phyloP scores from a whole-genome alignment of 2,329 filamentous ascomycete genomes.

The Botrytis fabae region DNA sequence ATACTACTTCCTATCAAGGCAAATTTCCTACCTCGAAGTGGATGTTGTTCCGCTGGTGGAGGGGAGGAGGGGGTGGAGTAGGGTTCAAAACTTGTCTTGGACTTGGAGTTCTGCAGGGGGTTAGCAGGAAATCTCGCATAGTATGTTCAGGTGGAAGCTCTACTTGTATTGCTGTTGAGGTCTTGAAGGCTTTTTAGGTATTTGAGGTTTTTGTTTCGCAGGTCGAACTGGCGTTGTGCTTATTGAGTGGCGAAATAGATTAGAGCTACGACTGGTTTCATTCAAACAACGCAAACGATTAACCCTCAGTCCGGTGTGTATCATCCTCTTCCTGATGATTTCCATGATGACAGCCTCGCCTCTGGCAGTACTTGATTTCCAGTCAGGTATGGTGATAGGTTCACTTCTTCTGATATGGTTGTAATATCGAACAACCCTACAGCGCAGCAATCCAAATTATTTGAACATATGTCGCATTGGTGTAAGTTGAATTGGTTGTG shows the following conservation, averaged over 20 bases:
- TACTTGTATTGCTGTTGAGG: constrained; percentile 20
- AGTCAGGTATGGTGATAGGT: too few species aligned
- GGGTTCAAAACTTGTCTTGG: constrained; percentile 24
- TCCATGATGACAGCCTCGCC: constrained; percentile 11
- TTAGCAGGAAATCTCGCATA: not conserved
- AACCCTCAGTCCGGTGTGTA: not conserved
- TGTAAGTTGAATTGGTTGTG: not conserved
- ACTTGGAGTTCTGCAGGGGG: constrained; percentile 27
- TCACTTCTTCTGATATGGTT: not conserved
- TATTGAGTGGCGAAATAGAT: not conserved
- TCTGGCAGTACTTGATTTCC: not conserved
- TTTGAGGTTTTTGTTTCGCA: not conserved
- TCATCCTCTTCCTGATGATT: constrained; percentile 8
- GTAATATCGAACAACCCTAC: not conserved
- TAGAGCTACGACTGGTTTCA: not conserved
- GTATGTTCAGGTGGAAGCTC: not conserved
- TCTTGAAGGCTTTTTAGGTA: not conserved
- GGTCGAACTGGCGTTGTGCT: constrained; percentile 16
- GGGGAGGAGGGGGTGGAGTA: constrained; percentile 10
- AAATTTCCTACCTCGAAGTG: constrained; percentile 33
- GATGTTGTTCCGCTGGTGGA: constrained; percentile 26
- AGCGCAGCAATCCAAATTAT: not conserved
- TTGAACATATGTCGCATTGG: not conserved
- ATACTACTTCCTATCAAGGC: constrained; percentile 32
- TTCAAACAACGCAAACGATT: not conserved